phyloP scores from a whole-genome alignment of 331 rosid species.

The Dryas integrifolia region DNA sequence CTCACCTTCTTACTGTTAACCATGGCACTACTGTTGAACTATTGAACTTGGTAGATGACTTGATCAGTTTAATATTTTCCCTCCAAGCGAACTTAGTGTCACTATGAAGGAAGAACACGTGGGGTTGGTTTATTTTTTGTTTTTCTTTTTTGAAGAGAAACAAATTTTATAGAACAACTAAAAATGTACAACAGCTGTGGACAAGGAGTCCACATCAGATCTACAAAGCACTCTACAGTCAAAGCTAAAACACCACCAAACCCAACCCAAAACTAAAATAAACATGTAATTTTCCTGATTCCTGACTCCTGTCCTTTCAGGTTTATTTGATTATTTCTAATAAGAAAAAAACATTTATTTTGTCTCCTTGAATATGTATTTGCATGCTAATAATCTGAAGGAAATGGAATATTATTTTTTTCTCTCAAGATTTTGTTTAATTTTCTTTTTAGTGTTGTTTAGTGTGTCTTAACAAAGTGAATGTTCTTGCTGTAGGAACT shows the following conservation, averaged over 20 bases:
- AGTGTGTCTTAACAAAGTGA: slow-evolving; percentile 22
- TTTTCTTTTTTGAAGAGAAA: too few species aligned
- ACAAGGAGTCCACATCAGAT: too few species aligned
- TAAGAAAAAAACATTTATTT: slow-evolving; percentile 3
- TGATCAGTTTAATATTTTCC: too few species aligned
- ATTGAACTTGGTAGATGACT: neutral
- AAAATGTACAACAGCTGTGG: too few species aligned
- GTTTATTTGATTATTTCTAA: neutral
- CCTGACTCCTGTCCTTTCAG: neutral
- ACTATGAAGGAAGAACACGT: too few species aligned
- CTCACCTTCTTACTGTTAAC: neutral
- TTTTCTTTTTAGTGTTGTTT: neutral
- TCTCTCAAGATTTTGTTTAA: neutral
- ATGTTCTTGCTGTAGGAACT: slow-evolving; percentile 60
- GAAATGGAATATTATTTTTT: neutral
- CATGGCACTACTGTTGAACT: slow-evolving; percentile 4
- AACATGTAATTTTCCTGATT: too few species aligned
- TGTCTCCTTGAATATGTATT: neutral
- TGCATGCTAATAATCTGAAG: neutral
- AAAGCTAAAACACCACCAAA: too few species aligned
- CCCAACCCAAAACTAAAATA: too few species aligned
- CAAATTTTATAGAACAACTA: too few species aligned
- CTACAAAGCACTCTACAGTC: too few species aligned
- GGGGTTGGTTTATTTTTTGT: too few species aligned
- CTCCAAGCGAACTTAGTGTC: too few species aligned